Evolutionary conservation across 352 stramenopile species (phyloP).

Genomic region (Blastocystis sp.): DNA sequence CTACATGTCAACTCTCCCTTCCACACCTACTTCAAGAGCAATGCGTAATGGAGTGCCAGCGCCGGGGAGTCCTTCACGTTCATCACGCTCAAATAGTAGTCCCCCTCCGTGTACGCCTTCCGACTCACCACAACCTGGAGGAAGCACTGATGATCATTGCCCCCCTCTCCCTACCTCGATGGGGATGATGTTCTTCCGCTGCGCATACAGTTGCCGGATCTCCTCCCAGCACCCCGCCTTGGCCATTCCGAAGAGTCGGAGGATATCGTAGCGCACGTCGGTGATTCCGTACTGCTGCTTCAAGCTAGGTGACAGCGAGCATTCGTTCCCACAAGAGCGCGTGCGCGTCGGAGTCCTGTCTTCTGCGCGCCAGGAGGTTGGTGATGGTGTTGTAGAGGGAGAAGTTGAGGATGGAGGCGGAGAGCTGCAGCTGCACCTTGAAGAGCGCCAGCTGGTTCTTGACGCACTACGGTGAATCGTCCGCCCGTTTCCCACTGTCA

Average conservation of each 20-base stretch:
- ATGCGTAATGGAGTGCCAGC: conserved; percentile 25
- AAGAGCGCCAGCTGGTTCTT: conserved; percentile 26
- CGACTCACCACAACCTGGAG: conserved; percentile 11
- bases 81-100: conserved; percentile 50
- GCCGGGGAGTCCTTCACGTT: conserved; percentile 47
- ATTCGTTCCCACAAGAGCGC: not conserved
- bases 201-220: conserved; percentile 3
- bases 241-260: conserved; percentile 1
- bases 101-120: conserved; percentile 43
- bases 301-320: not conserved
- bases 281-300: conserved; percentile 36
- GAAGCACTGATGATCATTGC: not conserved
- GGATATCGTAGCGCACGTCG: conserved; percentile 39
- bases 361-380: conserved; percentile 37
- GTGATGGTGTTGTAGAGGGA: conserved; percentile 33
- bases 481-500: not conserved
- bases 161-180: not conserved
- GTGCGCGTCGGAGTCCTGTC: conserved; percentile 4
- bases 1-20: not conserved
- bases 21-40: conserved; percentile 25
- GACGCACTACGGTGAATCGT: not conserved
- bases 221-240: conserved; percentile 21
- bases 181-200: conserved; percentile 38
- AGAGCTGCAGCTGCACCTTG: conserved; percentile 18
- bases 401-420: conserved; percentile 27